phyloP scores from a whole-genome alignment of 2,329 filamentous ascomycete species.

The Hypoxylon sp. region DNA sequence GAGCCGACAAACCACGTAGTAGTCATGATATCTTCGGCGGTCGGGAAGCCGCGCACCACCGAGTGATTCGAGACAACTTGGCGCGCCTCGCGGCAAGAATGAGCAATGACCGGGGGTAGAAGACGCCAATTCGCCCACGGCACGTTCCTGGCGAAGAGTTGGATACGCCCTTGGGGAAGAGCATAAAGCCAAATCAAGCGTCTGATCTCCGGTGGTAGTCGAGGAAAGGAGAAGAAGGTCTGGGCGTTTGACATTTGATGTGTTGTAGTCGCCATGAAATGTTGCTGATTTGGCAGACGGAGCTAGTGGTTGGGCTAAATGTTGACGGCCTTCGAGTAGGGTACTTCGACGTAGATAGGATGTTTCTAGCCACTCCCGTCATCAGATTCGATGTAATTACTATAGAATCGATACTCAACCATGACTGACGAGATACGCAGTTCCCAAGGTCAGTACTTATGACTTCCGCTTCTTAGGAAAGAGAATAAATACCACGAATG shows the following conservation, averaged over 20 bases:
- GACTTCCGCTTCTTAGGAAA: conserved; percentile 8
- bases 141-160: conserved; percentile 47
- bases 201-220: conserved; percentile 47
- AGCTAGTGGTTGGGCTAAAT: conserved; percentile 18
- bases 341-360: conserved; percentile 14
- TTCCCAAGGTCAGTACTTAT: conserved; percentile 6
- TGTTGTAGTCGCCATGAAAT: conserved; percentile 1
- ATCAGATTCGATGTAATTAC: conserved; percentile 24
- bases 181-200: conserved; percentile 45
- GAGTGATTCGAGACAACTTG: conserved; percentile 41
- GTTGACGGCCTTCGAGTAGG: conserved; percentile 22
- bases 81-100: conserved; percentile 45
- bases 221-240: conserved; percentile 42
- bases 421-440: conserved; percentile 27
- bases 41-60: conserved; percentile 47
- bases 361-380: conserved; percentile 17
- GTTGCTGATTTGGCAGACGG: conserved; percentile 19
- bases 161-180: conserved; percentile 45
- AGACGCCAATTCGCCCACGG: conserved; percentile 49
- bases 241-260: conserved; percentile 41
- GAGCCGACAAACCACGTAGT: conserved; percentile 48
- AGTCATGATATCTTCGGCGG: conserved; percentile 42
- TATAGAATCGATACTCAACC: conserved; percentile 20
- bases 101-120: conserved; percentile 42
- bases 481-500: conserved; percentile 11